These are phyloP conservation scores for Solanum sparsipilum DNA, from an alignment of 257 asterid genomes.

Conservation along the genomic window DNA sequence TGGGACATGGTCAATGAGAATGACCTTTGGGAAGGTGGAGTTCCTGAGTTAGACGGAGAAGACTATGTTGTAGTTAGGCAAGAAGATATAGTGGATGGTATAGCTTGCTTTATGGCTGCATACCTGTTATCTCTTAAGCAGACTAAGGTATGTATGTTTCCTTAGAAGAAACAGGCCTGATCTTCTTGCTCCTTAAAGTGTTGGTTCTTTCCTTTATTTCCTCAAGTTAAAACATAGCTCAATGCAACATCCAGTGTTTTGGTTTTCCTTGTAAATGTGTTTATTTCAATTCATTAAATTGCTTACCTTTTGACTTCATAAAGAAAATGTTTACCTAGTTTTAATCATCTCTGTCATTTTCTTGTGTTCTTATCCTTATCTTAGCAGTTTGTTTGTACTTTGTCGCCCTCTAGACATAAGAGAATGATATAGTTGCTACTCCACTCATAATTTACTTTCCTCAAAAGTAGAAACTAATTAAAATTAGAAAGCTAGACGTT, in stretches of 20 bases:
- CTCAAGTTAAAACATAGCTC: neutral
- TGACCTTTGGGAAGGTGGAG: slow-evolving; percentile 87
- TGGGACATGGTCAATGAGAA: slow-evolving; percentile 88
- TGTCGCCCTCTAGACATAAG: neutral
- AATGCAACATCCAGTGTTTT: neutral
- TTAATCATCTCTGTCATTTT: neutral
- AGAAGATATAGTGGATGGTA: slow-evolving; percentile 96
- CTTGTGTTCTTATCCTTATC: neutral
- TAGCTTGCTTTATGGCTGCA: slow-evolving; percentile 98
- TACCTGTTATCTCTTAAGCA: slow-evolving; percentile 79
- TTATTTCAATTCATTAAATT: neutral
- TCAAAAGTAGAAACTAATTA: neutral
- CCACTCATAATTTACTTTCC: neutral
- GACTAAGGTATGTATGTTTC: slow-evolving; percentile 50
- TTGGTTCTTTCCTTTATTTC: neutral
- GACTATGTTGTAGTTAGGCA: slow-evolving; percentile 89
- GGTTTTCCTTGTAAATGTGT: neutral
- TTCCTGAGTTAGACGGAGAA: slow-evolving; percentile 47
- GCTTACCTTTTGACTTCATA: neutral
- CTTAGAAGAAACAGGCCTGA: neutral
- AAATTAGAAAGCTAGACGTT: neutral
- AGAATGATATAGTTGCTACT: neutral
- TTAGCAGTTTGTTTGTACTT: neutral
- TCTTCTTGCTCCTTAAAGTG: neutral
- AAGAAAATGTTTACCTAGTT: neutral